phyloP scores from a whole-genome alignment of 106 monocot genomes.

The Apostasia shenzhenica region DNA sequence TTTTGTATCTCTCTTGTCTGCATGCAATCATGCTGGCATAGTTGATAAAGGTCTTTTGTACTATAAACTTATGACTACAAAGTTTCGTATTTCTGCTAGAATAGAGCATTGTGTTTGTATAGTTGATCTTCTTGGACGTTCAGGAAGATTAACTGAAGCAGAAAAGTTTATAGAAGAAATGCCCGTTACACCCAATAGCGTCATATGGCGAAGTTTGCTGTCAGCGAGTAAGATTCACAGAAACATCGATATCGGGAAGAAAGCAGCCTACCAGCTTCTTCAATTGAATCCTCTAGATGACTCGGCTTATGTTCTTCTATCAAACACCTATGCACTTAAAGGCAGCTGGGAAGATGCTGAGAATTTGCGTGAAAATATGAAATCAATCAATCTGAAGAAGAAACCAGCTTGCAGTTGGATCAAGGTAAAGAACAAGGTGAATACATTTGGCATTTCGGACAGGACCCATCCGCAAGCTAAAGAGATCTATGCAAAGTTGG shows the following conservation, averaged over 20 bases:
- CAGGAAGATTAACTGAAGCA: conserved; percentile 66
- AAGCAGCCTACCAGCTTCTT: conserved; percentile 58
- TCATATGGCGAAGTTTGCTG: conserved; percentile 80
- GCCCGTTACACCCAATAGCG: conserved; percentile 50
- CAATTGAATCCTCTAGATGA: conserved; percentile 69
- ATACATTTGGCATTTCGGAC: conserved; percentile 53
- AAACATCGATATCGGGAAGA: conserved; percentile 50
- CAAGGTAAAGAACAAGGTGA: conserved; percentile 62
- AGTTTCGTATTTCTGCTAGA: conserved; percentile 46
- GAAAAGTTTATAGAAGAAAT: conserved; percentile 64
- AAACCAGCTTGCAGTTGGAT: conserved; percentile 88
- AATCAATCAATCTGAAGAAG: conserved; percentile 57
- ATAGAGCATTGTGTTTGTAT: conserved; percentile 88
- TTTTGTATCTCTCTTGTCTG: conserved; percentile 69
- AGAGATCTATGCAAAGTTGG: conserved; percentile 48
- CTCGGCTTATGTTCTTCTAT: conserved; percentile 86
- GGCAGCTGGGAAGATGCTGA: conserved; percentile 68
- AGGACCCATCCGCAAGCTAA: conserved; percentile 23
- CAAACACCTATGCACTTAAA: conserved; percentile 65
- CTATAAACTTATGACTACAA: conserved; percentile 45
- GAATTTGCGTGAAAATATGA: conserved; percentile 55
- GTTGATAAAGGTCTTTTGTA: conserved; percentile 64
- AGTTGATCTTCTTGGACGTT: conserved; percentile 77
- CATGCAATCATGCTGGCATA: conserved; percentile 73
- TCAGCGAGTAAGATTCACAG: conserved; percentile 68